Percentiles rank a stretch among this genome's conserved stretches.
These are phyloP conservation scores for Moricandia arvensis DNA, from an alignment of 345 rosid species.

Conservation along the genomic window DNA sequence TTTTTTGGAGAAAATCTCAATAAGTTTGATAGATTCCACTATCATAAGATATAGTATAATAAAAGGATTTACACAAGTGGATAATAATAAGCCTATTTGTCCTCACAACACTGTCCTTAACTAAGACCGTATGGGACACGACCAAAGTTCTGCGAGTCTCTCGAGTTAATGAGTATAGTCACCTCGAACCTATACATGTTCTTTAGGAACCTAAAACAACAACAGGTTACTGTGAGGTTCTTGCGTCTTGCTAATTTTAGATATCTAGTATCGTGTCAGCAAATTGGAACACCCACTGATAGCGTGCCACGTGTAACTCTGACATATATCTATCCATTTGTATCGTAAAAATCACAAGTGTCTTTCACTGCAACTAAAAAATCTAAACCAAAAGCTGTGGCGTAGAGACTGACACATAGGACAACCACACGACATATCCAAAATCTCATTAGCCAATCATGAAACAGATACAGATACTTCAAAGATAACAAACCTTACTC, in stretches of 20 bases:
- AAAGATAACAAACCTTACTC: constrained; percentile 38
- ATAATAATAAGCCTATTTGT: not conserved
- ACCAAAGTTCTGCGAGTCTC: not conserved
- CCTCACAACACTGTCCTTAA: not conserved
- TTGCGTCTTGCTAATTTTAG: not conserved
- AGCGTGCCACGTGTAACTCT: constrained; percentile 6
- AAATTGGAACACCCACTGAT: not conserved
- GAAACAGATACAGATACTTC: constrained; percentile 29
- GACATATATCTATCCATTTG: constrained; percentile 7
- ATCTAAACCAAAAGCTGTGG: constrained; percentile 14
- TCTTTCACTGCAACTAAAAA: not conserved
- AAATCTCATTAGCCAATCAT: constrained; percentile 34
- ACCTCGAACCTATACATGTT: not conserved
- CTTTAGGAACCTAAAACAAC: not conserved
- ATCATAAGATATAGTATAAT: not conserved
- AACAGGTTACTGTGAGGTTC: not conserved
- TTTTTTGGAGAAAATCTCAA: too few relatives aligned
- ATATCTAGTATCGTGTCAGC: constrained; percentile 7
- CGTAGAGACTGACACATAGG: constrained; percentile 29
- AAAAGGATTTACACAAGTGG: not conserved
- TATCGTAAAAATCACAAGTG: constrained; percentile 9
- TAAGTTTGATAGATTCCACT: not conserved
- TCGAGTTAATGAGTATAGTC: not conserved
- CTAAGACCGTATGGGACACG: not conserved
- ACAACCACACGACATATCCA: constrained; percentile 7